A percentile compares a stretch with the other conserved stretches of the same genome.
Evolutionary conservation across 371 early-diverging fungal species (phyloP).

Genomic region (Mortierella sp.): DNA sequence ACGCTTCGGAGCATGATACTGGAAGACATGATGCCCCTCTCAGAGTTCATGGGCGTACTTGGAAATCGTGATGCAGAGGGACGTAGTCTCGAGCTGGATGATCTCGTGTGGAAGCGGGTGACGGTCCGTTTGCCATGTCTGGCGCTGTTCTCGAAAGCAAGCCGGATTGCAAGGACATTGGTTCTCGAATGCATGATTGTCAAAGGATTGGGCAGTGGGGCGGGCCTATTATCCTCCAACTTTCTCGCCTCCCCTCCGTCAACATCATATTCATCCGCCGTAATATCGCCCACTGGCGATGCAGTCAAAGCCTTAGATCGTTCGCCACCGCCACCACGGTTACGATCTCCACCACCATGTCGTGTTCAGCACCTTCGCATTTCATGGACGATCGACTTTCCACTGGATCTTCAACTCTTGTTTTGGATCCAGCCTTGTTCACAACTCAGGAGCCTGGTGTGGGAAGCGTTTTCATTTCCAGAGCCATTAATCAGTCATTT

Average conservation of each 20-base stretch:
- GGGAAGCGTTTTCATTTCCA: slow-evolving; percentile 24
- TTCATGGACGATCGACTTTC: slow-evolving; percentile 18
- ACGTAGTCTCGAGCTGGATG: not conserved
- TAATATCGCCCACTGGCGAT: too few species aligned
- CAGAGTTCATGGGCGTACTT: slow-evolving; percentile 6
- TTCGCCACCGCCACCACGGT: not conserved
- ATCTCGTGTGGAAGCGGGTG: slow-evolving; percentile 16
- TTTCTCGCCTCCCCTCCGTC: too few species aligned
- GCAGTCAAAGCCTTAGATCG: too few species aligned
- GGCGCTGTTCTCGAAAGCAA: slow-evolving; percentile 15
- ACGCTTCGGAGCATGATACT: slow-evolving; percentile 10
- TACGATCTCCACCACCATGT: not conserved
- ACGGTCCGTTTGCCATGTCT: not conserved
- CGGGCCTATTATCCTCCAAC: too few species aligned
- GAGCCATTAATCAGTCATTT: slow-evolving; percentile 6
- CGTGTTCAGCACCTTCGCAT: slow-evolving; percentile 11
- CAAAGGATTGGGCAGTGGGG: too few species aligned
- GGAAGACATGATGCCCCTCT: slow-evolving; percentile 16
- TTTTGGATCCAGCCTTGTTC: slow-evolving; percentile 27
- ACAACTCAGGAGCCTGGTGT: slow-evolving; percentile 16
- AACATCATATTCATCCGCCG: too few species aligned
- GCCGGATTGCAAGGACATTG: slow-evolving; percentile 2
- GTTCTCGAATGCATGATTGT: slow-evolving; percentile 22
- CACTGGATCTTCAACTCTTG: slow-evolving; percentile 18
- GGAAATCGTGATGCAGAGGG: not conserved